Evolutionary conservation across 2,329 filamentous ascomycete genomes (phyloP).

Genomic region (Fusarium mundagurra): DNA sequence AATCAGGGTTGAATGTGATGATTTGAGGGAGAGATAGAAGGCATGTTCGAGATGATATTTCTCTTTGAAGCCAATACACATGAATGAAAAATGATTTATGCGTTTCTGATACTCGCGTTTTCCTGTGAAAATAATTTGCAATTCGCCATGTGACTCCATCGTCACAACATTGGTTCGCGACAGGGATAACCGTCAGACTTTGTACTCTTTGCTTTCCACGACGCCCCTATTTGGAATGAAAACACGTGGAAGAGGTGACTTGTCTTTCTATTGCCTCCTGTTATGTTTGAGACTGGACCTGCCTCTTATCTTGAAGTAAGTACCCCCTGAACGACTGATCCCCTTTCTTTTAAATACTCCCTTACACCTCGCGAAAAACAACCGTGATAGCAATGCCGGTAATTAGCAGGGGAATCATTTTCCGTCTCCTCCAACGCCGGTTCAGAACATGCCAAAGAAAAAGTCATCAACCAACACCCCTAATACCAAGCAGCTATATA

Average conservation of each 20-base stretch:
- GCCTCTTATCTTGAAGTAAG: not conserved
- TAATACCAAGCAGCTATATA: conserved; percentile 20
- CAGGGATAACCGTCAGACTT: not conserved
- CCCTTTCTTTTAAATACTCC: conserved; percentile 17
- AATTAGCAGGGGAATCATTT: conserved; percentile 45
- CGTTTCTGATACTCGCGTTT: not conserved
- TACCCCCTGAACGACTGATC: not conserved
- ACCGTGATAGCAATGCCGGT: conserved; percentile 26
- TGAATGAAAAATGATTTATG: conserved; percentile 25
- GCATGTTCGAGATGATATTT: conserved; percentile 10
- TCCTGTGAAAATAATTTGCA: not conserved
- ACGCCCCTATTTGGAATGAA: not conserved
- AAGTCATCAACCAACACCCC: conserved; percentile 37
- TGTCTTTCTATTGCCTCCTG: not conserved
- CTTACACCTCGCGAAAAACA: conserved; percentile 37
- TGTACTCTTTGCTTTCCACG: not conserved
- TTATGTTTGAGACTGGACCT: not conserved
- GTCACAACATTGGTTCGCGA: not conserved
- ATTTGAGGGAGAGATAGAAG: conserved; percentile 23
- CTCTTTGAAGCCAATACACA: conserved; percentile 4
- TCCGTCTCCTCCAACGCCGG: conserved; percentile 43
- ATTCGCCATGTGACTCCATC: not conserved
- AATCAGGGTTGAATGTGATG: conserved; percentile 14
- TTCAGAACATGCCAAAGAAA: conserved; percentile 34
- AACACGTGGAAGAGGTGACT: not conserved